Evolutionary conservation across 192 early-diverging fungal genomes (phyloP).

Genomic region (Umbelopsis vinacea): DNA sequence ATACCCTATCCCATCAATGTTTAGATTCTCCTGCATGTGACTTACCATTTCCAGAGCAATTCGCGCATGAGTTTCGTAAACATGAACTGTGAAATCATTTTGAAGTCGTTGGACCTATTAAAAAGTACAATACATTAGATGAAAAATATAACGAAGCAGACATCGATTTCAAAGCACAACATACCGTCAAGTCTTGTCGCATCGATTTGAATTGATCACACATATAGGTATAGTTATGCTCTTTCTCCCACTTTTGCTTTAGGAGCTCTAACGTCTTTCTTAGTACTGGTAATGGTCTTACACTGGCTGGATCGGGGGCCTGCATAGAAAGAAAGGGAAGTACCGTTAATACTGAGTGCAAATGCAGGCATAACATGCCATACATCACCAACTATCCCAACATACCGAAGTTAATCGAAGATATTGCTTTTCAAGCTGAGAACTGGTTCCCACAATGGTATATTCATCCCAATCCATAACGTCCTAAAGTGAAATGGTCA

Average conservation of each 20-base stretch:
- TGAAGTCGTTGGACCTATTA: constrained; percentile 87
- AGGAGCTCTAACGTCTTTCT: constrained; percentile 78
- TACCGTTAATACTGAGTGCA: background rate
- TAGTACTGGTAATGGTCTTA: constrained; percentile 85
- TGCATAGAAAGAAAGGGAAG: constrained; percentile 7
- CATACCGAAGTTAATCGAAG: constrained; percentile 87
- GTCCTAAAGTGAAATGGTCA: constrained; percentile 47
- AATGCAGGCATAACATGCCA: background rate
- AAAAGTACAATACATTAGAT: background rate
- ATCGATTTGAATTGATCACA: constrained; percentile 97
- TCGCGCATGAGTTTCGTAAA: constrained; percentile 94
- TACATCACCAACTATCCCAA: background rate
- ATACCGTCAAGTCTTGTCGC: constrained; percentile 94
- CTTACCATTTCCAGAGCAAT: constrained; percentile 92
- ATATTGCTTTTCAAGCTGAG: constrained; percentile 89
- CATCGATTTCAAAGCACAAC: background rate
- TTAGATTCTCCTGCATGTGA: background rate
- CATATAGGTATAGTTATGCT: constrained; percentile 92
- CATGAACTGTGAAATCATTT: constrained; percentile 91
- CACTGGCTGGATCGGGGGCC: constrained; percentile 89
- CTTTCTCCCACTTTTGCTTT: constrained; percentile 77
- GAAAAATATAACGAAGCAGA: background rate
- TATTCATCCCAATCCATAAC: constrained; percentile 80
- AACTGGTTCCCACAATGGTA: constrained; percentile 89
- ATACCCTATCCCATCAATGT: background rate